These are phyloP conservation scores for Coffea humblotiana DNA, from an alignment of 305 asterid genomes.

Conservation along the genomic window DNA sequence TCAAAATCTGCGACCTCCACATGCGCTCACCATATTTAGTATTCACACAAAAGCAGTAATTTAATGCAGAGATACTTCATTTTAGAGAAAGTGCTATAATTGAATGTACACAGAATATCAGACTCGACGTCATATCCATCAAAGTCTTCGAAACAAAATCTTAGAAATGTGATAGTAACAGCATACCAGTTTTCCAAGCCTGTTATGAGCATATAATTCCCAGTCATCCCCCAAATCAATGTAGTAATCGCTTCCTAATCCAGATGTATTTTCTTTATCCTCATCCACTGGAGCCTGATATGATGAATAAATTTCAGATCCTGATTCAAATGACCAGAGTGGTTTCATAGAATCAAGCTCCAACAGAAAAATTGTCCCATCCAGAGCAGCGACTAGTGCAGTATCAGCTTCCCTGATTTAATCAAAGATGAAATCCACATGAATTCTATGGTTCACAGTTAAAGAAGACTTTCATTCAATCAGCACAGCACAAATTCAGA, in stretches of 20 bases:
- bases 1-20: too few species aligned
- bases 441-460: too few species aligned
- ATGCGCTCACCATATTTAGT: neutral
- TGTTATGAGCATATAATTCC: conserved; percentile 74
- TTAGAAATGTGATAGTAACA: neutral
- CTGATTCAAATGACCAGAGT: conserved; percentile 86
- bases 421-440: neutral
- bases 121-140: neutral
- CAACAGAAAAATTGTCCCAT: conserved; percentile 72
- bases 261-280: conserved; percentile 53
- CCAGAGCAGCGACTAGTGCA: conserved; percentile 77
- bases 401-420: conserved; percentile 60
- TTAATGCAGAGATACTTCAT: neutral
- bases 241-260: conserved; percentile 55
- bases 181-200: conserved; percentile 75
- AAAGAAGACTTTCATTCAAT: too few species aligned
- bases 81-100: neutral
- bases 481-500: too few species aligned
- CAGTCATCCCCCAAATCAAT: conserved; percentile 90
- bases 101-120: neutral
- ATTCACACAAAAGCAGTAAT: neutral
- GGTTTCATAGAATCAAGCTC: conserved; percentile 62
- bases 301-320: conserved; percentile 75
- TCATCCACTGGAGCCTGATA: conserved; percentile 62
- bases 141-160: neutral